Percentiles rank a stretch among this genome's conserved stretches.
Conservation (phyloP, 2,329 filamentous ascomycete genomes). For the Sporothrix schenckii region DNA sequence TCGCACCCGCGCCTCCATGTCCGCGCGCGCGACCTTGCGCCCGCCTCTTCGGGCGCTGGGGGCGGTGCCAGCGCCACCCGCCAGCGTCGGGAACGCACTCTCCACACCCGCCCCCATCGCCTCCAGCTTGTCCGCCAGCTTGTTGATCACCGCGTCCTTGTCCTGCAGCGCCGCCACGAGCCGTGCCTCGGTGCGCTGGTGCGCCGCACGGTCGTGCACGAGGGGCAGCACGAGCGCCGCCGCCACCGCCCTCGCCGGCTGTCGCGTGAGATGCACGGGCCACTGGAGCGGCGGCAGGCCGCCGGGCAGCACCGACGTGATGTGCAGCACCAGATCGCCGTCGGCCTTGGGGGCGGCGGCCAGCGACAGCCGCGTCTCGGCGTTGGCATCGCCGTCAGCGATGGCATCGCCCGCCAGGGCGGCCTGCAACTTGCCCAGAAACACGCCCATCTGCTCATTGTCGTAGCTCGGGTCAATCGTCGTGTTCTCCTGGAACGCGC, state of each 20-base stretch:
- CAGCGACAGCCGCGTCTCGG: slow-evolving; percentile 39
- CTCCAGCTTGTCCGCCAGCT: slow-evolving; percentile 58
- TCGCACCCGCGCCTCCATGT: slow-evolving; percentile 54
- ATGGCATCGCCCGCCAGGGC: slow-evolving; percentile 52
- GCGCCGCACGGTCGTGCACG: slow-evolving; percentile 51
- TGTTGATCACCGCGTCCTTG: slow-evolving; percentile 57
- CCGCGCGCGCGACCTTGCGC: slow-evolving; percentile 50
- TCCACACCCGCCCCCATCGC: slow-evolving; percentile 56
- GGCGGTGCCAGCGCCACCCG: slow-evolving; percentile 36
- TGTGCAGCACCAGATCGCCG: slow-evolving; percentile 54
- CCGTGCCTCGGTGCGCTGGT: slow-evolving; percentile 48
- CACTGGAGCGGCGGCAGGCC: slow-evolving; percentile 66
- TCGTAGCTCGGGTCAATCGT: slow-evolving; percentile 75
- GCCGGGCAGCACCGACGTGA: slow-evolving; percentile 64
- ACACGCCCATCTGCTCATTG: slow-evolving; percentile 65
- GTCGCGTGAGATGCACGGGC: slow-evolving; percentile 61
- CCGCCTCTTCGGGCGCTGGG: slow-evolving; percentile 42
- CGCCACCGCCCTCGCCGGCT: slow-evolving; percentile 48
- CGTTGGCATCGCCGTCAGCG: slow-evolving; percentile 44
- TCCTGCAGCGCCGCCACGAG: slow-evolving; percentile 50
- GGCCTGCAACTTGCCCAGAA: slow-evolving; percentile 64
- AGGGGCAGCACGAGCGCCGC: slow-evolving; percentile 57
- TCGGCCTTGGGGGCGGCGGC: slow-evolving; percentile 33
- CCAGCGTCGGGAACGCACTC: slow-evolving; percentile 55
- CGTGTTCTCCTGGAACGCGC: slow-evolving; percentile 65